Base-by-base conservation (phyloP, 805 yeast genomes). In the Candida nemodendra region DNA sequence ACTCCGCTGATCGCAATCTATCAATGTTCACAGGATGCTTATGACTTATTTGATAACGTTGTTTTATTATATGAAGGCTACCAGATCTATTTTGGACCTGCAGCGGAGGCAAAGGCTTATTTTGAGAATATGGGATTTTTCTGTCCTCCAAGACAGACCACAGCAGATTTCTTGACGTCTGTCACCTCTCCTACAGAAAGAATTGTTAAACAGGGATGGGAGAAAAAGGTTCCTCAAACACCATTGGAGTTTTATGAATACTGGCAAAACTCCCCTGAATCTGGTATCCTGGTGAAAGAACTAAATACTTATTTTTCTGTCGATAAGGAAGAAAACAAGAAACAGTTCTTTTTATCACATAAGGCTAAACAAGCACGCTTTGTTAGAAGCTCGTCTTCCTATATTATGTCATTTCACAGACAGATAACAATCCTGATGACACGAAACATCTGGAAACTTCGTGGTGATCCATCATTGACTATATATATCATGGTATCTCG, bases 341-440 rank as follows among this genome's bases (percentile, higher is more conserved):
- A 41, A 15, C 31, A 36, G 14, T 76, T 72, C 43, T 21, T 51
- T 51, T 31, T 38, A 33, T n/a, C 27, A 23, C 39, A 34, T 21
- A 30, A 33, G 30, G 76, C 81, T 9, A 69, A 66, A 44, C 83
- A 79, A 57, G 51, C 81, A 8, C 69, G 70, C 41, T 66, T 67
- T 42, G 47, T 71, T 19, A 62, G 74, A 41, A 57, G 69, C 25
- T 36, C 58, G 2, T 76, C 83, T n/a, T 67, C 83, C n/a, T 77
- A 67, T 61, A 68, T 74, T 3, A 72, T 74, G 16, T 70, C 76
- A 2, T 77, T 66, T 53, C 44, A 51, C 32, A 69, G 75, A 72
- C 85, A 79, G 58, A 68, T 76, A 13, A 68, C 58, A 39, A 66
- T 69, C 44, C 47, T 77, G 39, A 52, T 70, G 38, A 50, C 50